Evolutionary conservation across 805 yeast genomes (phyloP), one percentile per base, ranked within the genome.

Genomic region (Starmerella riodocensis): DNA sequence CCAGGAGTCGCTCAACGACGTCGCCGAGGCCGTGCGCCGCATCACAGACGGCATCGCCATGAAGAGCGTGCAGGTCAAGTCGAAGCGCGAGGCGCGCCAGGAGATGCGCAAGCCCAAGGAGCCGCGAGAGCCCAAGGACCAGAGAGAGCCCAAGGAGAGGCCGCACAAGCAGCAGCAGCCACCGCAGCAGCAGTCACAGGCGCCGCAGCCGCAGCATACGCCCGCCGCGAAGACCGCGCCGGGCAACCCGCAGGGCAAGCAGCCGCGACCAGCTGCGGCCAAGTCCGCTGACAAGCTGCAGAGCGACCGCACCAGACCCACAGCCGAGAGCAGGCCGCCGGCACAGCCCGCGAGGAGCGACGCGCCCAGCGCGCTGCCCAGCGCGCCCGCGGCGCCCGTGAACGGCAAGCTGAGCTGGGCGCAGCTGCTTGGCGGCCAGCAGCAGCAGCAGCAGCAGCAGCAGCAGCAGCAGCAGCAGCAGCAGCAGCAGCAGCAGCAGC

Each of bases 41-140:
- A 86, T 91, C 61, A 77, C 93, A 41, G 81, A 84, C 46, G 94
- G 94, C 49, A 79, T 80, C 53, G 93, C 83, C 28, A 70, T 79
- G 50, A 83, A 80, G 61, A 88, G 97, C 95, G 96, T 84, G 57
- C 91, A 86, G 52, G 94, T 83, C 57, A 65, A 47, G 45, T 42
- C 42, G 37, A 41, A 46, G 34, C 44, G 39, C 32, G 47, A 62
- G 62, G 57, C 48, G 56, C 51, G 53, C 36, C 79, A 76, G 59
- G 11, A 23, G 28, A n/a, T 13, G 7, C 12, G 6, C 13, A 32
- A 22, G 14, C 4, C 21, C 9, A 17, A n/a, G 32, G n/a, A 16
- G 7, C 28, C 16, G 29, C 22, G 27, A 9, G 13, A 14, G 38
- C 36, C 45, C 29, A 24, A 32, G 24, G 28, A 32, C n/a, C 18